Evolutionary conservation across 2,329 filamentous ascomycete species (phyloP).

Genomic region (Bipolaris zeicola): DNA sequence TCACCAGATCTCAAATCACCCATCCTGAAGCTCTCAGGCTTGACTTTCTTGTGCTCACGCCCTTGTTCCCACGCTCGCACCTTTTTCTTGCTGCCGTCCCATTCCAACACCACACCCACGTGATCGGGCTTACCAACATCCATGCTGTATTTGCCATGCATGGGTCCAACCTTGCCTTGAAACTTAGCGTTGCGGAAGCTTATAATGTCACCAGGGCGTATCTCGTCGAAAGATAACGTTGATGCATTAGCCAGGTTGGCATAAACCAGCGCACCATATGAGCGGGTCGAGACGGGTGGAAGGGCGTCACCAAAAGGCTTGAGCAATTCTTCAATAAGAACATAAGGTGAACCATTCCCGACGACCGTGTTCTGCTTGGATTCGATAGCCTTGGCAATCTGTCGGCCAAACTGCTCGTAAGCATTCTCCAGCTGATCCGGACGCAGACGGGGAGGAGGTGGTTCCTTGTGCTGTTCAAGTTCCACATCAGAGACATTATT

Average conservation of each 20-base stretch:
- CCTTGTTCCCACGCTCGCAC: constrained; percentile 95
- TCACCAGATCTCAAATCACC: constrained; percentile 91
- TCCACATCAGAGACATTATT: constrained; percentile 73
- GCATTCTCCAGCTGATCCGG: constrained; percentile 93
- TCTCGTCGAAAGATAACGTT: constrained; percentile 88
- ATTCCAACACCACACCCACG: constrained; percentile 89
- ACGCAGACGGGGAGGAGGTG: constrained; percentile 77
- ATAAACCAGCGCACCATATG: constrained; percentile 92
- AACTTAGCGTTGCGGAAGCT: constrained; percentile 92
- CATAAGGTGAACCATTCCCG: constrained; percentile 80
- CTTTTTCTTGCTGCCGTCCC: constrained; percentile 99
- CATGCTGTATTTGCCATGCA: constrained; percentile 90
- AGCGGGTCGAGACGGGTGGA: constrained; percentile 80
- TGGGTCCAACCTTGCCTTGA: constrained; percentile 90
- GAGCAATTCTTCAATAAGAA: constrained; percentile 79
- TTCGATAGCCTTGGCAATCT: constrained; percentile 72
- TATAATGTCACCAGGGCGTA: constrained; percentile 89
- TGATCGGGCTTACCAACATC: constrained; percentile 91
- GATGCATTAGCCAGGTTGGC: constrained; percentile 93
- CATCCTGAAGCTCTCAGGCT: constrained; percentile 91
- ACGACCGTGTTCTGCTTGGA: constrained; percentile 79
- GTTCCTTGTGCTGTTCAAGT: constrained; percentile 85
- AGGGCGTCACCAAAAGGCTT: constrained; percentile 75
- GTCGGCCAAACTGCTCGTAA: constrained; percentile 79
- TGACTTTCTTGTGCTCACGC: constrained; percentile 89